Evolutionary conservation across 768 basidiomycete species (phyloP).

Genomic region (Russula brevipes): DNA sequence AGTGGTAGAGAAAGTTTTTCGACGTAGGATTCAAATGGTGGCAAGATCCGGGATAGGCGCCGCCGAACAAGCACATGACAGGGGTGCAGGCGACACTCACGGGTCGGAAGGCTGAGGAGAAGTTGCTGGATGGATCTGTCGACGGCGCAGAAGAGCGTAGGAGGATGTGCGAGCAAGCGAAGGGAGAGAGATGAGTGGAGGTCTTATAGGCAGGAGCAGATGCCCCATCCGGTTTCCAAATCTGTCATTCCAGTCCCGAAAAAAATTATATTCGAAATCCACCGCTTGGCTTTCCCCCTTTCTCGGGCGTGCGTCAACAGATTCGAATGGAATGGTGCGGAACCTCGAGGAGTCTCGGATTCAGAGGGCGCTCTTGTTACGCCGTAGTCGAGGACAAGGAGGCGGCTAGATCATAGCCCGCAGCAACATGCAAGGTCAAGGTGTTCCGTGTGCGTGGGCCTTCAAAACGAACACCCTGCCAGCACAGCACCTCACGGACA

Average conservation of each 20-base stretch:
- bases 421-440: no score
- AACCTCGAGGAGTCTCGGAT: no score
- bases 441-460: no score
- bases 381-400: no score
- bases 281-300: no score
- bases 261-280: slow-evolving; percentile 1
- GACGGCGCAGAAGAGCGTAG: not conserved
- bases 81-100: slow-evolving; percentile 2
- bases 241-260: slow-evolving; percentile 14
- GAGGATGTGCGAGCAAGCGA: not conserved
- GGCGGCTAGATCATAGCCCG: no score
- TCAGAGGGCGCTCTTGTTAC: no score
- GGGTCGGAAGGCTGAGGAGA: not conserved
- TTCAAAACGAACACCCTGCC: not conserved
- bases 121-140: not conserved
- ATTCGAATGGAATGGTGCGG: not conserved
- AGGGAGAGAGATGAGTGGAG: not conserved
- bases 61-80: slow-evolving; percentile 7
- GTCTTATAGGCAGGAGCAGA: slow-evolving; percentile 16
- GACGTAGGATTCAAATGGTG: not conserved
- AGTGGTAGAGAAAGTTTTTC: slow-evolving; percentile 1
- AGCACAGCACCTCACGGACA: slow-evolving; percentile 11
- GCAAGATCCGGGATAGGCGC: slow-evolving; percentile 15
- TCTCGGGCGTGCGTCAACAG: slow-evolving; percentile 1
- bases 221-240: slow-evolving; percentile 17